Conservation (phyloP, 108 stramenopile genomes). For the Tribonema minus region DNA sequence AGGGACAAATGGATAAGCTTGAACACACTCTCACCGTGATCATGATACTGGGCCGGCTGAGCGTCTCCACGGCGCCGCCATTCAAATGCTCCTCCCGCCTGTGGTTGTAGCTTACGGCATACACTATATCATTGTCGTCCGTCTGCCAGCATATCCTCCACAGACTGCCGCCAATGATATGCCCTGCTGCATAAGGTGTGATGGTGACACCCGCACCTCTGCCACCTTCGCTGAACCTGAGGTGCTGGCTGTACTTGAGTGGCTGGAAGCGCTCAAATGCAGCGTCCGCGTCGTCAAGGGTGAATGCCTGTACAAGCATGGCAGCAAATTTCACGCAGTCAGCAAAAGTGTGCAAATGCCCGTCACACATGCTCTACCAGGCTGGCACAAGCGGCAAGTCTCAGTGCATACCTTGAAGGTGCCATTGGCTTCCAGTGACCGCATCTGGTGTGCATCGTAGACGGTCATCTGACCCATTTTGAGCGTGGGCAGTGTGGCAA, state of each 20-base stretch:
- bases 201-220: slow-evolving; percentile 36
- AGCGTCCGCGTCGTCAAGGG: slow-evolving; percentile 78
- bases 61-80: background rate
- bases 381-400: background rate
- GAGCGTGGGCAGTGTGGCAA: slow-evolving; percentile 81
- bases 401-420: background rate
- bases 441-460: slow-evolving; percentile 72
- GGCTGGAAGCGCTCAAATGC: slow-evolving; percentile 66
- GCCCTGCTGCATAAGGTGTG: slow-evolving; percentile 40
- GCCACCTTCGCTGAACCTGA: slow-evolving; percentile 40
- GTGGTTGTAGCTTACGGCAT: slow-evolving; percentile 42
- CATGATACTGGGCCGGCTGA: background rate
- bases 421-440: background rate
- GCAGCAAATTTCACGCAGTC: slow-evolving; percentile 26
- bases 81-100: slow-evolving; percentile 3
- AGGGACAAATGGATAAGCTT: too few species aligned
- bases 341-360: background rate
- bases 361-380: background rate
- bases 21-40: slow-evolving; percentile 6
- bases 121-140: slow-evolving; percentile 45
- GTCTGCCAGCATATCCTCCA: slow-evolving; percentile 43
- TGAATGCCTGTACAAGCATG: slow-evolving; percentile 50
- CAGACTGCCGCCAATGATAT: slow-evolving; percentile 25
- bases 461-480: slow-evolving; percentile 96
- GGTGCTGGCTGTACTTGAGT: slow-evolving; percentile 81